Evolutionary conservation across 345 rosid species (phyloP), one percentile per base, ranked within the genome.

Genomic region (Cardamine resedifolia): DNA sequence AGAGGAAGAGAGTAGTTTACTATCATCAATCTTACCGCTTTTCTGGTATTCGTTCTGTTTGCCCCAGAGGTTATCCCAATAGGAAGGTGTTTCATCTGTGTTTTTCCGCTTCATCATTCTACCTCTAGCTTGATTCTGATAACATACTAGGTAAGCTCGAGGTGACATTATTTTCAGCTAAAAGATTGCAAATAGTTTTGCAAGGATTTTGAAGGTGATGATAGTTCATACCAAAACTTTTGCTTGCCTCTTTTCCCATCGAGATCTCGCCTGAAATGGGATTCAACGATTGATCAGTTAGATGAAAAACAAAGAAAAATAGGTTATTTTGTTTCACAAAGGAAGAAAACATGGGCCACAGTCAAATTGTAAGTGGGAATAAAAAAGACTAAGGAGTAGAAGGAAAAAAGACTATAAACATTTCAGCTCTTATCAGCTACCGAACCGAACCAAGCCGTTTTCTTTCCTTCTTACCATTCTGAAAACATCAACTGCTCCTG

Each of bases 181-280:
- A 33, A 16, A 45, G 33, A 16, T 47, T 66, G 55, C 50, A 56
- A 51, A 56, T 27, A 47, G 51, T 19, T 26, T 19, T 48, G 59
- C n/a, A 28, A 34, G 26, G 43, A 15, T 41, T 64, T 72, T 3
- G 0, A 41, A 28, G 28, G 59, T 55, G 56, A 48, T 48, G 23
- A 33, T 44, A 16, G 33, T 51, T 78, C 87, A 21, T 87, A 94
- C 99, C 97, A 91, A 72, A 63, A 94, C 93, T 83, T 87, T 89
- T 21, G 92, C 86, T 81, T 94, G 99, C 72, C 97, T 88, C 74
- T 86, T 94, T 66, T 91, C 86, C 99, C 99, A 94, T 65, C 96
- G 88, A 52, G 96, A 73, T 81, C 71, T 84, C 44, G 97, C 98
- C 99, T 94, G 90, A 73, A 68, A 78, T 31, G 68, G 26, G 19